phyloP scores from a whole-genome alignment of 2,329 filamentous ascomycete species.

The Talaromyces sp. region DNA sequence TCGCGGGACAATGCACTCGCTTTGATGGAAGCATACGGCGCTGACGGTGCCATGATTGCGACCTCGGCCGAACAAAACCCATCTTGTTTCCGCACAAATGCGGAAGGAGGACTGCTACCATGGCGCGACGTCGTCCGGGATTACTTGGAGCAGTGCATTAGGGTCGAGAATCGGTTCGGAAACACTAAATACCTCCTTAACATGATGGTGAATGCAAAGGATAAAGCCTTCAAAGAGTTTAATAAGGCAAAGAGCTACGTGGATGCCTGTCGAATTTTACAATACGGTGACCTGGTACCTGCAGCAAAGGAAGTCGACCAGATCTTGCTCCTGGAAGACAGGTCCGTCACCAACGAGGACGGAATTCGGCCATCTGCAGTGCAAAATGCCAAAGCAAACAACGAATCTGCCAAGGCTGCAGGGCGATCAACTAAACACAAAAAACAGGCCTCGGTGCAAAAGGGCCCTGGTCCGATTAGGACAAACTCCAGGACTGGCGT shows the following conservation, averaged over 20 bases:
- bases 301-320: conserved; percentile 63
- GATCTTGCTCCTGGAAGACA: conserved; percentile 39
- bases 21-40: conserved; percentile 73
- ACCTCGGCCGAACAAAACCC: conserved; percentile 87
- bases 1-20: conserved; percentile 65
- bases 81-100: conserved; percentile 71
- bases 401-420: conserved; percentile 32
- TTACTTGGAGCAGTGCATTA: conserved; percentile 69
- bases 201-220: conserved; percentile 81
- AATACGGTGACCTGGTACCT: conserved; percentile 59
- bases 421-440: conserved; percentile 7
- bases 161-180: conserved; percentile 77
- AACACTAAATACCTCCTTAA: conserved; percentile 91
- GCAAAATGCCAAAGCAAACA: conserved; percentile 30
- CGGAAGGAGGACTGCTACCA: conserved; percentile 63
- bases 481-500: conserved; percentile 21
- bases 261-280: conserved; percentile 63
- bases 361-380: conserved; percentile 23
- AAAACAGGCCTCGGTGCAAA: conserved; percentile 7
- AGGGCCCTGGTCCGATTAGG: conserved; percentile 29
- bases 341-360: conserved; percentile 16
- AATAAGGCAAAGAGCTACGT: conserved; percentile 66
- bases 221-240: conserved; percentile 58
- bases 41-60: conserved; percentile 96
- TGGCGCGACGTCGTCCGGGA: conserved; percentile 75